Conservation (phyloP, 495 filamentous ascomycete genomes). For the Aspergillus bridgeri region DNA sequence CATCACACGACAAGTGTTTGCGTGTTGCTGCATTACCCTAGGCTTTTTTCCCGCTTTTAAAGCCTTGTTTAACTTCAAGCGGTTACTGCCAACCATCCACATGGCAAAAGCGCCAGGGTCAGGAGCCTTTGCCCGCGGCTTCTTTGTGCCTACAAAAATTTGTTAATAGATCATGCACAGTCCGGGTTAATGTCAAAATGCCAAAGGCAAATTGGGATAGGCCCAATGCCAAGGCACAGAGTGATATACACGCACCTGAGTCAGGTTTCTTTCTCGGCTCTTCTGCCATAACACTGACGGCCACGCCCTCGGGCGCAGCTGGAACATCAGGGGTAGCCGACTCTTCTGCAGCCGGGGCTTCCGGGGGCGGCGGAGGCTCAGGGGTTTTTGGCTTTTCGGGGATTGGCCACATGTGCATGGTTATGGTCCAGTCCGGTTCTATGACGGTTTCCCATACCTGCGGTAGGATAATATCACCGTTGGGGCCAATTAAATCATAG, state of each 20-base stretch:
- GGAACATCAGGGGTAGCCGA: conserved; percentile 20
- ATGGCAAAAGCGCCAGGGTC: conserved; percentile 36
- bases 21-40: conserved; percentile 24
- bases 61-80: conserved; percentile 27
- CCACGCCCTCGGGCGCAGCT: conserved; percentile 21
- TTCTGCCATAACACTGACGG: conserved; percentile 11
- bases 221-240: neutral
- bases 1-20: conserved; percentile 20
- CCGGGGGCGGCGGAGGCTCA: conserved; percentile 31
- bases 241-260: conserved; percentile 20
- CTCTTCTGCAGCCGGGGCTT: conserved; percentile 22
- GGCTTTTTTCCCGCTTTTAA: conserved; percentile 39
- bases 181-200: neutral
- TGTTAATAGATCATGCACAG: conserved; percentile 7
- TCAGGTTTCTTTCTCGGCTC: conserved; percentile 38
- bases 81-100: conserved; percentile 41
- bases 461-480: conserved; percentile 84
- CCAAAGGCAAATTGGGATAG: neutral
- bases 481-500: conserved; percentile 79
- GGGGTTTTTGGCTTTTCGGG: conserved; percentile 52
- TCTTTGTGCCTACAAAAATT: conserved; percentile 26
- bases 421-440: conserved; percentile 84
- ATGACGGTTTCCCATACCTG: conserved; percentile 83
- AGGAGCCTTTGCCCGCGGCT: conserved; percentile 21
- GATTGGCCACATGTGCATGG: conserved; percentile 98